A percentile compares a stretch with the other conserved stretches of the same genome.
Evolutionary conservation across 1,139 yeast genomes (phyloP).

Genomic region (Spathaspora sp.): DNA sequence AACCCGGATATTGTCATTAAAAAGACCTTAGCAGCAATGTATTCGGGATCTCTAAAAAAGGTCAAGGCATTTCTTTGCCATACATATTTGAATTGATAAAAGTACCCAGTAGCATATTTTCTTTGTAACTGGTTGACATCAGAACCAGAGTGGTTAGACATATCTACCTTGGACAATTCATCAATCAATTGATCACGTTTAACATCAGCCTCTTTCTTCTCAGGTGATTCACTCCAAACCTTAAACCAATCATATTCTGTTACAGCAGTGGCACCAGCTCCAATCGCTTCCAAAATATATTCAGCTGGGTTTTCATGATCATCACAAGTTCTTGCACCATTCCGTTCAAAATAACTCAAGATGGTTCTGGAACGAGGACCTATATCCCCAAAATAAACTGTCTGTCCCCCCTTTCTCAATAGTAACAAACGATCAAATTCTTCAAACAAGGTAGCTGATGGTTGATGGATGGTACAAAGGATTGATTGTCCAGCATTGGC

Average conservation of each 20-base stretch:
- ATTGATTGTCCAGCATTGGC: slow-evolving; percentile 82
- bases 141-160: slow-evolving; percentile 4
- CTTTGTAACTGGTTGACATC: slow-evolving; percentile 13
- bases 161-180: slow-evolving; percentile 12
- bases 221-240: slow-evolving; percentile 44
- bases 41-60: slow-evolving; percentile 47
- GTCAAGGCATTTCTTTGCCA: slow-evolving; percentile 30
- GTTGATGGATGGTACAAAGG: slow-evolving; percentile 81
- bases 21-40: slow-evolving; percentile 41
- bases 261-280: slow-evolving; percentile 66
- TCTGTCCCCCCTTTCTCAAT: slow-evolving; percentile 71
- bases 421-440: slow-evolving; percentile 76
- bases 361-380: slow-evolving; percentile 63
- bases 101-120: slow-evolving; percentile 38
- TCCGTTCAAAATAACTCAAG: slow-evolving; percentile 64
- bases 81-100: slow-evolving; percentile 35
- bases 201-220: slow-evolving; percentile 19
- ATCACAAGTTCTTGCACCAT: slow-evolving; percentile 64
- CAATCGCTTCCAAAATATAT: slow-evolving; percentile 61
- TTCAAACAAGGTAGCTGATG: slow-evolving; percentile 73
- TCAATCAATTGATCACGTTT: slow-evolving; percentile 19
- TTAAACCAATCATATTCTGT: slow-evolving; percentile 46
- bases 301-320: slow-evolving; percentile 63
- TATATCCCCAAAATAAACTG: slow-evolving; percentile 79
- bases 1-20: slow-evolving; percentile 49